Evolutionary conservation across 306 rosid genomes (phyloP).

Genomic region (Ormosia emarginata): DNA sequence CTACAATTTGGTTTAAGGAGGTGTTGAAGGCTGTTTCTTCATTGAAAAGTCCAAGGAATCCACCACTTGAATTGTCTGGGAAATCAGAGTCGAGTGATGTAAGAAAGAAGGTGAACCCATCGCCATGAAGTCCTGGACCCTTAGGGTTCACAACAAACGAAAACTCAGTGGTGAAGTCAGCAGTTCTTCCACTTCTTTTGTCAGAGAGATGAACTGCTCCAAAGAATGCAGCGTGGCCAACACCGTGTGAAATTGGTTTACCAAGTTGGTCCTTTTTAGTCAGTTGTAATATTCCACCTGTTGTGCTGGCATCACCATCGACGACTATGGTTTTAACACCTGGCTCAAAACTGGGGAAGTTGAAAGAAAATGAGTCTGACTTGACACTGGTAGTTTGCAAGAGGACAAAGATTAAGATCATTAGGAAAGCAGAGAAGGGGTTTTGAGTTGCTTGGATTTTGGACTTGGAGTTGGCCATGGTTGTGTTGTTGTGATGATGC

Average conservation of each 20-base stretch:
- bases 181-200: background rate
- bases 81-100: background rate
- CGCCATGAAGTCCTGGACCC: background rate
- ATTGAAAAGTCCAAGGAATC: conserved; percentile 23
- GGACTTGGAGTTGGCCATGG: conserved; percentile 17
- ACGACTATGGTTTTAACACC: background rate
- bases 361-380: conserved; percentile 6
- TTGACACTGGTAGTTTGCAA: background rate
- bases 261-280: conserved; percentile 12
- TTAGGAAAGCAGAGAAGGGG: background rate
- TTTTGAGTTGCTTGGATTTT: background rate
- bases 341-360: background rate
- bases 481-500: background rate
- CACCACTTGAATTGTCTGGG: background rate
- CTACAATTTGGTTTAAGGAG: background rate
- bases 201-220: conserved; percentile 16
- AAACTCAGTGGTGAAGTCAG: conserved; percentile 23
- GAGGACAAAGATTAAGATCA: background rate
- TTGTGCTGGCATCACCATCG: background rate
- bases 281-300: background rate
- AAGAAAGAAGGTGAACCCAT: conserved; percentile 37
- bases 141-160: conserved; percentile 6
- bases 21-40: background rate
- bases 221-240: conserved; percentile 4
- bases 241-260: background rate